These are phyloP conservation scores for Coemansia sp. DNA, from an alignment of 192 early-diverging fungal genomes.

Conservation along the genomic window DNA sequence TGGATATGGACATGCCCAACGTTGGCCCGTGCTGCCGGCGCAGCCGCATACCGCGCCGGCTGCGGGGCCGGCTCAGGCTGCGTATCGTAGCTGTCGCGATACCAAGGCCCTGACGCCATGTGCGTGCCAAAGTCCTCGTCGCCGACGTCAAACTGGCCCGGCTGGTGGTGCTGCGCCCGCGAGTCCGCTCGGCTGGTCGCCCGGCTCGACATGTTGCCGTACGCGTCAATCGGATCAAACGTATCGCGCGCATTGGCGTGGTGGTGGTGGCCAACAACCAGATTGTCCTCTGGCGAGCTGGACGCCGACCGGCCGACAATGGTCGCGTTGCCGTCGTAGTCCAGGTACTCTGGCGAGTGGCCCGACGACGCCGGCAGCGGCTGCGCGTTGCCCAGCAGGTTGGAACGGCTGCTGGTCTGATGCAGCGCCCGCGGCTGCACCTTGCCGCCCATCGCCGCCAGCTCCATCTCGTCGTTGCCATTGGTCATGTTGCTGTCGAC, in stretches of 20 bases:
- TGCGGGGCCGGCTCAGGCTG: background rate
- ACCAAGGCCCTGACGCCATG: background rate
- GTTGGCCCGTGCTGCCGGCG: background rate
- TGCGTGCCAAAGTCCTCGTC: background rate
- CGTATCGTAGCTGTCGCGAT: background rate
- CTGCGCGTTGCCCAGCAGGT: constrained; percentile 36
- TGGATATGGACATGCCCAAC: background rate
- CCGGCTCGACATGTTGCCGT: background rate
- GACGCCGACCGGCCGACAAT: constrained; percentile 8
- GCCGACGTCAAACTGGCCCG: background rate
- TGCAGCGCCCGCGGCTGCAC: background rate
- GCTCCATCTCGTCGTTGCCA: constrained; percentile 25
- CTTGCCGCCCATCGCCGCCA: constrained; percentile 10
- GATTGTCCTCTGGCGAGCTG: constrained; percentile 1
- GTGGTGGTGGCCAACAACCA: background rate
- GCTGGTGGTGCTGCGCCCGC: background rate
- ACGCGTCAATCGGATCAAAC: constrained; percentile 3
- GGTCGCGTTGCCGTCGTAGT: constrained; percentile 21
- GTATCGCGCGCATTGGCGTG: background rate
- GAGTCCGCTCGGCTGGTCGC: constrained; percentile 1
- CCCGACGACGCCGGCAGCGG: background rate
- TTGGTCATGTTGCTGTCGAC: constrained; percentile 33
- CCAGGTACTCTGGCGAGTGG: constrained; percentile 1
- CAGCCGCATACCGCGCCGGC: background rate
- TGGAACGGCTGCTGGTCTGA: constrained; percentile 22